These are phyloP conservation scores for Cyberlindnera amylophila DNA, from an alignment of 805 yeast species.

Conservation along the genomic window DNA sequence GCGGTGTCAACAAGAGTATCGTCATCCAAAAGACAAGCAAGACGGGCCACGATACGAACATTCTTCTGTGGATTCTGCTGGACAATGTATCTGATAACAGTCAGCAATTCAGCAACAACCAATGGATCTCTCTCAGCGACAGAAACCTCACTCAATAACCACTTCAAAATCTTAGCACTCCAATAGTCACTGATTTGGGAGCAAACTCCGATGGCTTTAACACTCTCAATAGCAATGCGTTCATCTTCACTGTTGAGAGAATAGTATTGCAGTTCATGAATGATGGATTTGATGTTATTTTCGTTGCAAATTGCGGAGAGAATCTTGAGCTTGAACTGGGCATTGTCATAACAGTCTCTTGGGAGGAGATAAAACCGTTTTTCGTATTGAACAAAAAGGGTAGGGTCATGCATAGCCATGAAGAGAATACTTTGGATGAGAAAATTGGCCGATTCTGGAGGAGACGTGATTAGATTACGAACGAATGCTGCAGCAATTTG, in stretches of 20 bases:
- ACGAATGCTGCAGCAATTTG: conserved; percentile 50
- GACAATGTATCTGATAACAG: conserved; percentile 68
- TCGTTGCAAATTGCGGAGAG: conserved; percentile 56
- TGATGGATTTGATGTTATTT: conserved; percentile 45
- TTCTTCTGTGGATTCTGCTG: conserved; percentile 57
- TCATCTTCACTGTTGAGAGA: conserved; percentile 31
- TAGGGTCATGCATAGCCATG: conserved; percentile 35
- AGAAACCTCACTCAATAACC: conserved; percentile 55
- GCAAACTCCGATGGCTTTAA: conserved; percentile 60
- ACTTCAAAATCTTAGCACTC: conserved; percentile 51
- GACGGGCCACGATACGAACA: conserved; percentile 49
- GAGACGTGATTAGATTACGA: conserved; percentile 34
- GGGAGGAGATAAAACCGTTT: conserved; percentile 55
- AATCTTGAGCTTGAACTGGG: conserved; percentile 56
- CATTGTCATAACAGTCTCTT: conserved; percentile 40
- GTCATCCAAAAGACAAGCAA: conserved; percentile 35
- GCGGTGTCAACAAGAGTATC: conserved; percentile 43
- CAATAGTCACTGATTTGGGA: conserved; percentile 47
- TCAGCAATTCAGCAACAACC: conserved; percentile 60
- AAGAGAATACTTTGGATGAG: conserved; percentile 46
- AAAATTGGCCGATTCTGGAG: conserved; percentile 32
- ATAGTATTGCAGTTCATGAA: conserved; percentile 62
- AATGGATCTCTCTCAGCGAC: conserved; percentile 19
- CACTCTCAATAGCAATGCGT: conserved; percentile 41
- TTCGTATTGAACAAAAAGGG: conserved; percentile 34